Base-by-base conservation (phyloP, 768 basidiomycete species). In the Tulasnella sp. region DNA sequence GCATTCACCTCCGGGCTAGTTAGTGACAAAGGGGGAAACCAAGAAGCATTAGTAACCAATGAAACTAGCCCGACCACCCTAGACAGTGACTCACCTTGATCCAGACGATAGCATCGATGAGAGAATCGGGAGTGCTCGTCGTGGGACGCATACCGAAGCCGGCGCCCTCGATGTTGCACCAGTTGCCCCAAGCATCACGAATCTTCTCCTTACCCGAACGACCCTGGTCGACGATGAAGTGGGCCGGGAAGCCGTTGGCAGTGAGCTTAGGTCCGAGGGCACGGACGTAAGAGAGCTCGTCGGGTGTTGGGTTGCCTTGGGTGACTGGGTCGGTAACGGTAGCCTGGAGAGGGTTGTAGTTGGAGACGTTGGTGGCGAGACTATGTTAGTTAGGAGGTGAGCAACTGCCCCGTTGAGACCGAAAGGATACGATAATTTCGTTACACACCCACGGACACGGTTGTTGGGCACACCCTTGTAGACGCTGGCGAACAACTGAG, bases 201-300 rank as follows among this genome's bases (percentile, higher is more conserved):
- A 91, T 85, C 84, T 89, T 88, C 84, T 91, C 89, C 26, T 86
- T 85, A 83, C 90, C 90, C 48, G 89, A 88, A 78, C 90, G 90
- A 78, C 88, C 88, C 85, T 90, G 89, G 84, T 91, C 90, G 77
- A 91, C 89, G 82, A 91, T 88, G 85, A 90, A 91, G 81, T 76
- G 9, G 55, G 84, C 82, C 40, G 83, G 83, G 81, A 83, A 83
- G 3, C 84, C 84, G 15, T 80, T 81, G 35, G 80, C 79, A n/a
- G 81, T 79, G 57, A 86, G 83, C 69, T 83, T 80, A 18, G 84
- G 84, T 6, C 81, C 80, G 61, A 85, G 82, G 23, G 81, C 80
- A 20, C 81, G 79, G 80, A 83, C 81, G 80, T 85, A 85, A 73
- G 82, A 80, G 37, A 79, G 80, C 74, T 85, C 84, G 77, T 84